Percentiles rank a stretch among this genome's conserved stretches.
Evolutionary conservation across 768 basidiomycete species (phyloP).

Genomic region (Tulasnella sp.): DNA sequence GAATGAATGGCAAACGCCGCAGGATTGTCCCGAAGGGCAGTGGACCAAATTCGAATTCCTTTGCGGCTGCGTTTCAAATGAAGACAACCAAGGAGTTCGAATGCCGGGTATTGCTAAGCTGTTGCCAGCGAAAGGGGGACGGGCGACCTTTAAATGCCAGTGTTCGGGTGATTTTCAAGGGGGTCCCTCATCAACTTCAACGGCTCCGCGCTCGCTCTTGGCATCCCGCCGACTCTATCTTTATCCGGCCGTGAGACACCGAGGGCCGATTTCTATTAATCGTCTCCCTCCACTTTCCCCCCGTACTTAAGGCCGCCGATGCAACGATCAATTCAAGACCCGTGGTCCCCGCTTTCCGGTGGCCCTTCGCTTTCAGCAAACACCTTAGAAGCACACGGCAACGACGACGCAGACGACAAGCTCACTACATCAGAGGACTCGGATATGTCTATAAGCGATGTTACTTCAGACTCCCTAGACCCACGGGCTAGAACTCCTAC

Average conservation of each 20-base stretch:
- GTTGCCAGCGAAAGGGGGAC: background rate
- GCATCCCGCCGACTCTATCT: background rate
- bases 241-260: background rate
- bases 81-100: background rate
- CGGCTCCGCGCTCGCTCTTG: background rate
- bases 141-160: background rate
- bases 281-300: background rate
- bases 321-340: background rate
- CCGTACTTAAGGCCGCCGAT: background rate
- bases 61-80: background rate
- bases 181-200: background rate
- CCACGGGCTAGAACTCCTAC: background rate
- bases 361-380: background rate
- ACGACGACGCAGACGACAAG: background rate
- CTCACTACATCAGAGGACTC: background rate
- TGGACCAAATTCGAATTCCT: background rate
- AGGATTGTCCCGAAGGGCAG: too few relatives aligned
- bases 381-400: background rate
- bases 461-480: background rate
- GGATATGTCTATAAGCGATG: background rate
- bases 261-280: background rate
- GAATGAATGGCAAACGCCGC: background rate
- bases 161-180: background rate
- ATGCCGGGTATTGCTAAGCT: background rate
- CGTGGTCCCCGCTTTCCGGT: background rate